phyloP scores from a whole-genome alignment of 345 rosid species.

The Gossypioides kirkii region DNA sequence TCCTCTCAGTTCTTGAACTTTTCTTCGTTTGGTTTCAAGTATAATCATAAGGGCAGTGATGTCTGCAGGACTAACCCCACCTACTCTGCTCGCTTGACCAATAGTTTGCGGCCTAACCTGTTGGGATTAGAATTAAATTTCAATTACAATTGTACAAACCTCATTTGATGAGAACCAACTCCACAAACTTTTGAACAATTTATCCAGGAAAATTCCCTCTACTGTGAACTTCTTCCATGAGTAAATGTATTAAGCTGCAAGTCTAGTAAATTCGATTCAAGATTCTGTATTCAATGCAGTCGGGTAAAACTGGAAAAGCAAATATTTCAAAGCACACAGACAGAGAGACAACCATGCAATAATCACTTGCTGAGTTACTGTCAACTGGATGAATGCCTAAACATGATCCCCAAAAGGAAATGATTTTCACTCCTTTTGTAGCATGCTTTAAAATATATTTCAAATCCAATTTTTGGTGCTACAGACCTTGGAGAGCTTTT shows the following conservation, averaged over 20 bases:
- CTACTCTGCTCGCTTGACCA: conserved; percentile 93
- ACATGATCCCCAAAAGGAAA: neutral
- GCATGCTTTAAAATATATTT: neutral
- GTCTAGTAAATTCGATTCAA: neutral
- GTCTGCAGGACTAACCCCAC: conserved; percentile 96
- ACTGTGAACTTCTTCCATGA: neutral
- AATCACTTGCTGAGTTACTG: conserved; percentile 5
- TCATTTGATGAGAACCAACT: neutral
- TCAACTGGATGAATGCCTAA: neutral
- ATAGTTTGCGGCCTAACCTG: conserved; percentile 92
- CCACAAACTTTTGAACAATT: neutral
- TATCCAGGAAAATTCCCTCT: neutral
- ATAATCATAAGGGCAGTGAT: conserved; percentile 79
- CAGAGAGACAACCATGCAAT: neutral
- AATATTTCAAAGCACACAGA: neutral
- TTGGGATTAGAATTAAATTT: conserved; percentile 14
- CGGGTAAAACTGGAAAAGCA: neutral
- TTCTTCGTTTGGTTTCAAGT: conserved; percentile 75
- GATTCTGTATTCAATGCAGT: neutral
- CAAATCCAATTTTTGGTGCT: neutral
- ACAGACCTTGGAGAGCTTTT: conserved; percentile 90
- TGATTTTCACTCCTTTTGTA: neutral
- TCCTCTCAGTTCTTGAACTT: conserved; percentile 53
- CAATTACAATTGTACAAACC: conserved; percentile 1
- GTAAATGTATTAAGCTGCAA: neutral